Conservation (phyloP, 1,284 basidiomycete genomes). For the Mrakiaceae sp. region DNA sequence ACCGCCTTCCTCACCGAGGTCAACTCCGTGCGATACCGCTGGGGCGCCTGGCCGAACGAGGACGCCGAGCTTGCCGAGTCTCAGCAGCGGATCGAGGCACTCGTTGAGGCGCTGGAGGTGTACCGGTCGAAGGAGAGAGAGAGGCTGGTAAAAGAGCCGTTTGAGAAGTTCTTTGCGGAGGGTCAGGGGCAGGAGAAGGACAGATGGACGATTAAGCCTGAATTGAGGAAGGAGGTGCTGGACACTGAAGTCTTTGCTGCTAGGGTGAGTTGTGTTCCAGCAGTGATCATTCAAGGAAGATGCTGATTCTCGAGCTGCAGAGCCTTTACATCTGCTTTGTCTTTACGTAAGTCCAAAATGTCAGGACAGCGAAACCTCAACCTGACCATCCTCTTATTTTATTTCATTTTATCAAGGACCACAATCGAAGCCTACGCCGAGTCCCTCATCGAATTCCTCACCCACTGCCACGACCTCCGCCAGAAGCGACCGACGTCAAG, state of each 20-base stretch:
- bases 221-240: conserved; percentile 11
- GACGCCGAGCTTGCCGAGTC: background rate
- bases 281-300: too few species aligned
- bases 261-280: conserved; percentile 21
- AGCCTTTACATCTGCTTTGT: conserved; percentile 36
- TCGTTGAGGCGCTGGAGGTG: conserved; percentile 29
- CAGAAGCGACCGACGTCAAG: conserved; percentile 29
- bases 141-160: conserved; percentile 40
- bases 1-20: conserved; percentile 37
- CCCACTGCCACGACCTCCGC: conserved; percentile 31
- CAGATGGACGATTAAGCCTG: conserved; percentile 25
- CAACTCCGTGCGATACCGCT: conserved; percentile 43
- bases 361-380: background rate
- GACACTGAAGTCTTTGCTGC: conserved; percentile 20
- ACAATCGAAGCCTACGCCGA: conserved; percentile 31
- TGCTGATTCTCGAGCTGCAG: background rate
- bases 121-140: conserved; percentile 37
- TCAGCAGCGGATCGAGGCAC: background rate
- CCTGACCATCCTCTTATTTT: background rate
- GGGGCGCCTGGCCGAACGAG: conserved; percentile 19
- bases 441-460: conserved; percentile 29
- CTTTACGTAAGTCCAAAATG: conserved; percentile 24
- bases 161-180: conserved; percentile 33
- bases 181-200: background rate
- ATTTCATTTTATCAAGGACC: conserved; percentile 17